These are phyloP conservation scores for Scleroderma bovista DNA, from an alignment of 768 basidiomycete genomes.

Conservation along the genomic window DNA sequence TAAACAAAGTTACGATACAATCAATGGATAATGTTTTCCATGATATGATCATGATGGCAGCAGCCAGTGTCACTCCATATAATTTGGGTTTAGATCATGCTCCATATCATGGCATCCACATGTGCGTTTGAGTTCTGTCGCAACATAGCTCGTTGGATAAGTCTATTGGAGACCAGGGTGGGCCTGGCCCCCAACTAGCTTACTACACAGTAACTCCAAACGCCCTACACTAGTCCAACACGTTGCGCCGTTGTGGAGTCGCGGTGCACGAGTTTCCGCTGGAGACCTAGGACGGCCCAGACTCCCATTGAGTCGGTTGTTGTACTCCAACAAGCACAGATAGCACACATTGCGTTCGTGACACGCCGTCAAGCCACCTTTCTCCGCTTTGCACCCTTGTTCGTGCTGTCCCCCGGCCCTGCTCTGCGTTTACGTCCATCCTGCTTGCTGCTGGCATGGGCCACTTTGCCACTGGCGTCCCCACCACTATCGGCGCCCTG, in stretches of 20 bases:
- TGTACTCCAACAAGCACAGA: background rate
- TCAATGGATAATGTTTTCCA: constrained; percentile 22
- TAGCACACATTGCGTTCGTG: background rate
- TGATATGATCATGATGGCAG: background rate
- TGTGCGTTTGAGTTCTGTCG: background rate
- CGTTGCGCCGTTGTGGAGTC: too few relatives aligned
- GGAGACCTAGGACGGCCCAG: background rate
- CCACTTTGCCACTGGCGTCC: constrained; percentile 7
- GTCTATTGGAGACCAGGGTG: too few relatives aligned
- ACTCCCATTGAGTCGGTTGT: background rate
- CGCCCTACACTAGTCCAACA: too few relatives aligned
- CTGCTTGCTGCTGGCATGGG: too few relatives aligned
- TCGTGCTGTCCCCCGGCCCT: constrained; percentile 6
- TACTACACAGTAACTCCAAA: too few relatives aligned
- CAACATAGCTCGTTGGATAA: background rate
- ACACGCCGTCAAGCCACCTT: background rate
- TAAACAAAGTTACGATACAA: constrained; percentile 22
- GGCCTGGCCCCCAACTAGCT: too few relatives aligned
- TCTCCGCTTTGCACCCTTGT: constrained; percentile 17
- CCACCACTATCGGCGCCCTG: constrained; percentile 2
- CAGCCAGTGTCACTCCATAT: too few relatives aligned
- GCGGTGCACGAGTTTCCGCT: too few relatives aligned
- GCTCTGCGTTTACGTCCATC: constrained; percentile 12
- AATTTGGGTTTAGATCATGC: background rate
- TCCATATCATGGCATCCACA: background rate